Base-by-base conservation (phyloP, 192 early-diverging fungal genomes). In the Jimgerdemannia flammicorona region DNA sequence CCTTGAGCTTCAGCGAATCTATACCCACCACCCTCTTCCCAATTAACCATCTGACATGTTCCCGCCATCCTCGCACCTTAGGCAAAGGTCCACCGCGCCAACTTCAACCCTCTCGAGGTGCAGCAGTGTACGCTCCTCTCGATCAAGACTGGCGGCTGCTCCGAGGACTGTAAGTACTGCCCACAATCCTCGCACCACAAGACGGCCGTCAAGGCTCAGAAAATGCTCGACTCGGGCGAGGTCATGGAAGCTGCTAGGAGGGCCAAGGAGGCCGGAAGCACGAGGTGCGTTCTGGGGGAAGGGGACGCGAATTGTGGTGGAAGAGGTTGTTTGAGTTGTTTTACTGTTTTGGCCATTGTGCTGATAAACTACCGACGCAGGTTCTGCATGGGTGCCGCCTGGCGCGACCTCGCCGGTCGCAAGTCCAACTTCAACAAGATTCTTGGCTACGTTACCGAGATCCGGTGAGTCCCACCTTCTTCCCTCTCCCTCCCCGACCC, bases 301-400 rank as follows among this genome's bases (percentile, higher is more conserved):
- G 29, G 29, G 29, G 29, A 29, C 29, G 29, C 29, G 29, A 29
- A 29, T 29, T 29, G 29, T 29, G 29, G 29, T 29, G 29, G 29
- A 29, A 29, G 29, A 29, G 29, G 29, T 29, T 0, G 29, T 29
- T 29, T 29, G 29, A 29, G 29, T 1, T 29, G 29, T 29, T 29
- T 29, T 29, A 29, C 29, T 29, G 1, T 29, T 29, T 29, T 29
- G 29, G 29, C 1, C 29, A 1, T 6, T 59, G 14, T 59, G 14
- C 14, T 59, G 49, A 14, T 59, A 14, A 59, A 10, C 2, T 59
- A 0, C 40, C 41, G 4, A 2, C 66, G 14, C 43, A 79, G 79
- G 65, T 95, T 95, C 84, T 95, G 93, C 79, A 95, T 95, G 93
- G 93, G 93, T 72, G 92, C 93, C 72, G 93, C 93, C 19, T 95